These are phyloP conservation scores for Aegilops longissima DNA, from an alignment of 176 grass and related monocot genomes.

Conservation along the genomic window DNA sequence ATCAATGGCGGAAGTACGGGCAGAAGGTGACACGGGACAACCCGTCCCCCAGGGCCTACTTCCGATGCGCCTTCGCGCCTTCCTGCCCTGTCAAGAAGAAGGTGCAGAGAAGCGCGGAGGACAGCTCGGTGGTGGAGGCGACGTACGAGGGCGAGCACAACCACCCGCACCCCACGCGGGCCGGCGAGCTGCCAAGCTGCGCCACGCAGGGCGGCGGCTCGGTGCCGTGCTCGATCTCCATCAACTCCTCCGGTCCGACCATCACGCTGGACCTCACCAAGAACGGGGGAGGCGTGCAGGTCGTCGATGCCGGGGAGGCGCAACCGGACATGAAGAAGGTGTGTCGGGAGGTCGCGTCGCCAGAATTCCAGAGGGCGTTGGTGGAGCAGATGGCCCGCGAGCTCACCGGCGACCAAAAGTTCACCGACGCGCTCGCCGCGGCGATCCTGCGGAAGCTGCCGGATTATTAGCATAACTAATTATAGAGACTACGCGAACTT, in stretches of 20 bases:
- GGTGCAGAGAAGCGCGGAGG: constrained; percentile 90
- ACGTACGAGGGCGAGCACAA: constrained; percentile 97
- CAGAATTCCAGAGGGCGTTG: constrained; percentile 54
- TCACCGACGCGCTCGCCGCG: constrained; percentile 52
- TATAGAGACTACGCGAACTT: neutral
- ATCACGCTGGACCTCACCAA: constrained; percentile 74
- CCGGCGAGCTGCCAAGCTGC: neutral
- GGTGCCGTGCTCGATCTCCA: constrained; percentile 56
- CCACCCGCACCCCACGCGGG: constrained; percentile 41
- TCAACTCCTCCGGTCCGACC: constrained; percentile 54
- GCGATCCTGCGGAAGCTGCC: constrained; percentile 61
- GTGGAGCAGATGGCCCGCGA: constrained; percentile 68
- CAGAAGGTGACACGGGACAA: constrained; percentile 95
- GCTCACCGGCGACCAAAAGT: constrained; percentile 60
- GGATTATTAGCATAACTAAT: constrained; percentile 19
- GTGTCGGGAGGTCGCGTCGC: constrained; percentile 43
- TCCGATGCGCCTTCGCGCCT: constrained; percentile 74
- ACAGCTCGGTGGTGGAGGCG: constrained; percentile 69
- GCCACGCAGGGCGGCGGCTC: neutral
- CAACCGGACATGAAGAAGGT: constrained; percentile 32
- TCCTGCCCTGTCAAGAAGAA: constrained; percentile 97
- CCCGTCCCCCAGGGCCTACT: constrained; percentile 89
- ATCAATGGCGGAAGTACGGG: constrained; percentile 96
- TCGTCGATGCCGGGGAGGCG: neutral
- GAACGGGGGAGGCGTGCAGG: constrained; percentile 5